A percentile compares a stretch with the other conserved stretches of the same genome.
Conservation (phyloP, 805 yeast species). For the Wickerhamomyces ciferrii region DNA sequence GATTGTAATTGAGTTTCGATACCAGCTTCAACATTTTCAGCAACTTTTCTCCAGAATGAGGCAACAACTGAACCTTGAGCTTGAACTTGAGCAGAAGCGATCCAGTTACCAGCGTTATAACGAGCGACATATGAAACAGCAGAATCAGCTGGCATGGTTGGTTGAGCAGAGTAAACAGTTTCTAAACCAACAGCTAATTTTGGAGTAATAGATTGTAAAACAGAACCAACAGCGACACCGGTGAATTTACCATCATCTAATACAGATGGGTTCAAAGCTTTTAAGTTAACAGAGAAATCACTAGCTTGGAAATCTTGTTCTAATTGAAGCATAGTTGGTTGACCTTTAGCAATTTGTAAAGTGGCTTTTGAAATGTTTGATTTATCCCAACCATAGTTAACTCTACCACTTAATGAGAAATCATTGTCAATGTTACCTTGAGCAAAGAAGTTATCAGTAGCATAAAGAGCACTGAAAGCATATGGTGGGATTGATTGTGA, state of each 20-base stretch:
- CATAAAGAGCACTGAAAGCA: slow-evolving; percentile 86
- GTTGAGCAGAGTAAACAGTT: slow-evolving; percentile 78
- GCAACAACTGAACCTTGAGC: slow-evolving; percentile 88
- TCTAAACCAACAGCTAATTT: slow-evolving; percentile 86
- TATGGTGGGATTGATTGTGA: slow-evolving; percentile 83
- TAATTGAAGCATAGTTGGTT: slow-evolving; percentile 90
- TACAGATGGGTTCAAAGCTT: slow-evolving; percentile 84
- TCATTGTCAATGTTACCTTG: slow-evolving; percentile 94
- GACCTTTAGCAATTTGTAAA: slow-evolving; percentile 81
- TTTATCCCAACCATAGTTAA: slow-evolving; percentile 87
- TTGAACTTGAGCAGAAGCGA: slow-evolving; percentile 88
- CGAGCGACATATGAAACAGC: slow-evolving; percentile 88
- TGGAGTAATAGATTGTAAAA: slow-evolving; percentile 84
- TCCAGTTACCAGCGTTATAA: slow-evolving; percentile 85
- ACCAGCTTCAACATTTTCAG: slow-evolving; percentile 94
- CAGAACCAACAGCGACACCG: slow-evolving; percentile 90
- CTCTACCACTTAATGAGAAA: slow-evolving; percentile 77
- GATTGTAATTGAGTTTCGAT: slow-evolving; percentile 82
- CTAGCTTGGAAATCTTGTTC: slow-evolving; percentile 93
- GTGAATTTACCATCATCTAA: slow-evolving; percentile 63
- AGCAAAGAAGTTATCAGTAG: slow-evolving; percentile 75
- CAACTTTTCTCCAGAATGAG: slow-evolving; percentile 90
- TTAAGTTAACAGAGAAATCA: slow-evolving; percentile 85
- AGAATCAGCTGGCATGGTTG: slow-evolving; percentile 80
- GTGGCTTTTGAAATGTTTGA: slow-evolving; percentile 76